phyloP scores from a whole-genome alignment of 1,284 basidiomycete genomes.

The Fistulina hepatica region DNA sequence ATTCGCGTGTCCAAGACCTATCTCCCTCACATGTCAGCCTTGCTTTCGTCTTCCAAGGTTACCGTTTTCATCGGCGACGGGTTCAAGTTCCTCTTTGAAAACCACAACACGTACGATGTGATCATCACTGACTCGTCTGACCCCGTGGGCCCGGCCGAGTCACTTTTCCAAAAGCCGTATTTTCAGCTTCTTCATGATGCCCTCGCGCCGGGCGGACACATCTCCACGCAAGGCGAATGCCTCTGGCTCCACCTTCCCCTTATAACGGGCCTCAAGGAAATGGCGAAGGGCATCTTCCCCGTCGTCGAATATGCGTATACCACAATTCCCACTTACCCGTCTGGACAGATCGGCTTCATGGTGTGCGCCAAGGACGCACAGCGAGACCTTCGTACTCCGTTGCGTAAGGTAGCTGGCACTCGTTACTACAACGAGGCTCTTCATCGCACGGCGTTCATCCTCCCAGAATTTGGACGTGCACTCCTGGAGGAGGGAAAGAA shows the following conservation, averaged over 20 bases:
- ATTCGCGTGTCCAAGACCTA: constrained; percentile 89
- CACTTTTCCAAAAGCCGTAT: constrained; percentile 96
- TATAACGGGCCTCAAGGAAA: constrained; percentile 71
- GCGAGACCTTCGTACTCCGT: constrained; percentile 60
- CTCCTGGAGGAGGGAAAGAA: constrained; percentile 65
- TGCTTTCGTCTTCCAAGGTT: constrained; percentile 79
- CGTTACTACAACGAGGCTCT: constrained; percentile 84
- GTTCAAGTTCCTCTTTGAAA: constrained; percentile 91
- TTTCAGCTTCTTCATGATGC: constrained; percentile 91
- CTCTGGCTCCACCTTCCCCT: constrained; percentile 92
- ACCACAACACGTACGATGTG: constrained; percentile 88
- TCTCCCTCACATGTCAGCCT: constrained; percentile 89
- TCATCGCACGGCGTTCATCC: constrained; percentile 78
- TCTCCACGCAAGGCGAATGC: constrained; percentile 95
- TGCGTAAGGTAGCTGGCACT: constrained; percentile 60
- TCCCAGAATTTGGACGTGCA: constrained; percentile 85
- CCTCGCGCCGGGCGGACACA: constrained; percentile 83
- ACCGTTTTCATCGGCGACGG: constrained; percentile 91
- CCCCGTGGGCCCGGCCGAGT: constrained; percentile 91
- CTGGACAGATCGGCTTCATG: constrained; percentile 95
- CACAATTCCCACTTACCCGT: constrained; percentile 96
- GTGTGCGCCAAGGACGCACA: constrained; percentile 75
- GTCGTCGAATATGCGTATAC: constrained; percentile 90
- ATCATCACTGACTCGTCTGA: constrained; percentile 99
- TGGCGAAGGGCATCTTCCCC: constrained; percentile 73